Base-by-base conservation (phyloP, 208 protist species). In the Wallacemonas rigidus region DNA sequence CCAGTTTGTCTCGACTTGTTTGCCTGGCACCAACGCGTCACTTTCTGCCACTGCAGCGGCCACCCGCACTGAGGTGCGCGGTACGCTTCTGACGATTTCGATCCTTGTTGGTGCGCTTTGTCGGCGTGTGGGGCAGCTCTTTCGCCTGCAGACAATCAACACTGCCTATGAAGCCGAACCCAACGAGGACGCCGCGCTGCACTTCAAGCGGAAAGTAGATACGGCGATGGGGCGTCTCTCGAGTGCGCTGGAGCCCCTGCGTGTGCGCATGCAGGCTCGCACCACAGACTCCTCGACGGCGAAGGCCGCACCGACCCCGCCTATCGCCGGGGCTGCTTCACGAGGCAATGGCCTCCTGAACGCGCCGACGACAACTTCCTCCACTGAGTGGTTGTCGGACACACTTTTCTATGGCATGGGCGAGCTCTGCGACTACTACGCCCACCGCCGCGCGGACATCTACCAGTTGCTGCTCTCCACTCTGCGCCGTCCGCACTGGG, bases 391-490 rank as follows among this genome's bases (percentile, higher is more conserved):
- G 12, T 26, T 38, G 40, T 3, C n/a, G 1, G 58, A 74, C n/a
- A 39, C 71, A 14, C 69, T 88, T 47, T 69, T 76, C 9, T 92
- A 92, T 64, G 84, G 80, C 14, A 67, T 82, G 2, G 85, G 82
- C 2, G 87, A 88, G 61, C 70, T 88, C 11, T 72, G 78, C 44
- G 80, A 86, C 45, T 83, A 88, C 71, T 69, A 74, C 45, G 55
- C 71, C 12, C 72, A 72, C 39, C 80, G 77, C 41, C 69, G 76
- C 41, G 50, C 72, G 11, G 60, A 77, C 2, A 75, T 67, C 2
- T 72, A 72, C 39, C 73, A 84, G 48, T 80, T 80, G 35, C 60
- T 93, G 38, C 67, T 80, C 61, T 67, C 79, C 40, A 69, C 84
- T 0, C 72, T 86, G 35, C 76, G 74, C 44, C 58, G 68, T 3